Percentiles rank a stretch among this genome's conserved stretches.
Conservation (phyloP, 805 yeast species). For the Teunomyces tritomae region DNA sequence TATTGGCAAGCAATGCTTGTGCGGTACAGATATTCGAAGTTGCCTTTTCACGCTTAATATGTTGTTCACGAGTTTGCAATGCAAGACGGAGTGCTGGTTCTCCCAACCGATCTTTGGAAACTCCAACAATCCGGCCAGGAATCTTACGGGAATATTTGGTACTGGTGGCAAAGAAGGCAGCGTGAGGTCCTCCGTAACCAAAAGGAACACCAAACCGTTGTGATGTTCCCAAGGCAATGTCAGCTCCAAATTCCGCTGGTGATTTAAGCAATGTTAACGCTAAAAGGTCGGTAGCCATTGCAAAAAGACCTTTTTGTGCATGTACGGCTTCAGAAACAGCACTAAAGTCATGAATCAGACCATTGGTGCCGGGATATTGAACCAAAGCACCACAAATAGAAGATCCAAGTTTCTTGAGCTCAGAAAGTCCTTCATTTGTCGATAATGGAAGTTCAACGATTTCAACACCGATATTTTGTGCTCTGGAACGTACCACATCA, state of each 20-base stretch:
- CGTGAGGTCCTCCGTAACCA: constrained; percentile 99
- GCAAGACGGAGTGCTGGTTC: constrained; percentile 89
- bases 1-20: constrained; percentile 92
- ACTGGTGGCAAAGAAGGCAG: constrained; percentile 92
- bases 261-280: constrained; percentile 84
- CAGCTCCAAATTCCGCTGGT: constrained; percentile 86
- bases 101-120: constrained; percentile 87
- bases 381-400: constrained; percentile 74
- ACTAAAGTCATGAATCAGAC: constrained; percentile 51
- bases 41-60: constrained; percentile 95
- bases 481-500: constrained; percentile 75
- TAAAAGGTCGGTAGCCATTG: constrained; percentile 88
- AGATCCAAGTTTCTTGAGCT: constrained; percentile 19
- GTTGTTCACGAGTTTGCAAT: constrained; percentile 97
- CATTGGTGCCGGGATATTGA: constrained; percentile 90
- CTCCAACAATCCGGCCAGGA: constrained; percentile 95
- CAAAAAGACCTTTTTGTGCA: constrained; percentile 65
- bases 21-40: constrained; percentile 98
- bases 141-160: constrained; percentile 81
- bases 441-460: constrained; percentile 57
- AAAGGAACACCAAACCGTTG: constrained; percentile 98
- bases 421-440: constrained; percentile 30
- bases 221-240: constrained; percentile 86
- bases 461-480: constrained; percentile 68
- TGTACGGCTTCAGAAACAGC: constrained; percentile 67